Percentiles rank a stretch among this genome's conserved stretches.
Conservation (phyloP, 495 filamentous ascomycete genomes). For the Hypoxylon fragiforme region DNA sequence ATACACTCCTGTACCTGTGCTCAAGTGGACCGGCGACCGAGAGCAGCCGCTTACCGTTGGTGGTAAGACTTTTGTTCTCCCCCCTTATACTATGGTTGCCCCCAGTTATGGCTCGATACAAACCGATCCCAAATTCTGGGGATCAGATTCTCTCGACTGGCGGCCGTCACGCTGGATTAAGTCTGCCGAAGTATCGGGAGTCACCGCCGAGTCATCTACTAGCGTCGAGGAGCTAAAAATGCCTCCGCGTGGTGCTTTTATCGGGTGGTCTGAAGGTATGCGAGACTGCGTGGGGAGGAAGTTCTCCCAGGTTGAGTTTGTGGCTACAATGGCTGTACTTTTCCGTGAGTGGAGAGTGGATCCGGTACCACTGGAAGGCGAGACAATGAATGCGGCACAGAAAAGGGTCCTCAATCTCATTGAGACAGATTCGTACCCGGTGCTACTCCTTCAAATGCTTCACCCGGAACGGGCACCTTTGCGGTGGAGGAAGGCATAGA, state of each 20-base stretch:
- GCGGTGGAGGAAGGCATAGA: too few relatives aligned
- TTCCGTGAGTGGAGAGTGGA: constrained; percentile 45
- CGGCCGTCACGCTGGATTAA: constrained; percentile 40
- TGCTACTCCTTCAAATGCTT: constrained; percentile 48
- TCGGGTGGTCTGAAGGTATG: constrained; percentile 54
- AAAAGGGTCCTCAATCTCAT: constrained; percentile 37
- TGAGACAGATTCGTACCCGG: constrained; percentile 39
- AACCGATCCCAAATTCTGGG: constrained; percentile 34
- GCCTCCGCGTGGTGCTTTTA: constrained; percentile 43
- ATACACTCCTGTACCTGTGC: constrained; percentile 47
- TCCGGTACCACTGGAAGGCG: constrained; percentile 38
- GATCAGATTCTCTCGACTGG: constrained; percentile 39
- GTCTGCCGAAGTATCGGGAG: not conserved
- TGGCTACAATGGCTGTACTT: constrained; percentile 49
- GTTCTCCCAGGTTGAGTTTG: constrained; percentile 59
- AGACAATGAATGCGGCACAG: constrained; percentile 39
- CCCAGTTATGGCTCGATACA: constrained; percentile 30
- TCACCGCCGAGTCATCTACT: not conserved
- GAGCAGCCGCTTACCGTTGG: constrained; percentile 27
- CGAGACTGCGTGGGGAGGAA: constrained; percentile 55
- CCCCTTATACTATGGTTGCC: constrained; percentile 20
- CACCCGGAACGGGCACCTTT: too few relatives aligned
- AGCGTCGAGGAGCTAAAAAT: constrained; percentile 34
- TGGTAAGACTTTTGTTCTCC: constrained; percentile 19
- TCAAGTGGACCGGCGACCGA: constrained; percentile 41